Base-by-base conservation (phyloP, 1,284 basidiomycete species). In the Papiliotrema fonsecae region DNA sequence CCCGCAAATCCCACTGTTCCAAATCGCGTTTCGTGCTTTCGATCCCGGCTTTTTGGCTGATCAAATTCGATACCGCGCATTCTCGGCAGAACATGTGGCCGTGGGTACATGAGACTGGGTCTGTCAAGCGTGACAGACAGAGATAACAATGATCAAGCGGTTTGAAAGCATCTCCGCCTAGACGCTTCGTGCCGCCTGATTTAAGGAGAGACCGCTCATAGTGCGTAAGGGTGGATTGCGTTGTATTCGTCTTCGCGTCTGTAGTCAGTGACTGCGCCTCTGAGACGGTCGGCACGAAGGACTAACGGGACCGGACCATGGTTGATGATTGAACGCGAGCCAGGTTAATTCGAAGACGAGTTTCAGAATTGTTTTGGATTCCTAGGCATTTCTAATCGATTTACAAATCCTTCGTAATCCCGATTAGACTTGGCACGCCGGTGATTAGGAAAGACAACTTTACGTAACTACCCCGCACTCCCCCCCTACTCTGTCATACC, bases 61-160 rank as follows among this genome's bases (percentile, higher is more conserved):
- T 55, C 19, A 67, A 50, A 42, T 63, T 57, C 9, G 56, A 47
- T 14, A 64, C 41, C 11, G 83, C 83, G 64, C 91, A 89, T 71
- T 93, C 89, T 62, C 86, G 88, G 79, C 92, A 97, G 72, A 75
- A 78, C 43, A 96, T 63, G 70, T 97, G 92, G 0, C 93, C 92
- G 49, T 86, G 79, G 24, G 81, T 74, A 65, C 92, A 97, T 10
- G 84, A 81, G 26, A 91, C 77, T 0, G 91, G 88, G 45, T 88
- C 84, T 40, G 84, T 74, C 4, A 87, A 88, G 43, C 79, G 78
- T 50, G 87, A 83, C 26, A 94, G 75, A 65, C 91, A 94, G 16
- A 93, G 79, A 30, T 86, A 79, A 66, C 90, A 96, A 9, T 86
- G 82, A 69, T 93, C 88, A 67, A 91, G 88, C 28, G 80, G 80